Evolutionary conservation across 2,329 filamentous ascomycete species (phyloP), one percentile per base, ranked within the genome.

Genomic region (Lachnellula arida): DNA sequence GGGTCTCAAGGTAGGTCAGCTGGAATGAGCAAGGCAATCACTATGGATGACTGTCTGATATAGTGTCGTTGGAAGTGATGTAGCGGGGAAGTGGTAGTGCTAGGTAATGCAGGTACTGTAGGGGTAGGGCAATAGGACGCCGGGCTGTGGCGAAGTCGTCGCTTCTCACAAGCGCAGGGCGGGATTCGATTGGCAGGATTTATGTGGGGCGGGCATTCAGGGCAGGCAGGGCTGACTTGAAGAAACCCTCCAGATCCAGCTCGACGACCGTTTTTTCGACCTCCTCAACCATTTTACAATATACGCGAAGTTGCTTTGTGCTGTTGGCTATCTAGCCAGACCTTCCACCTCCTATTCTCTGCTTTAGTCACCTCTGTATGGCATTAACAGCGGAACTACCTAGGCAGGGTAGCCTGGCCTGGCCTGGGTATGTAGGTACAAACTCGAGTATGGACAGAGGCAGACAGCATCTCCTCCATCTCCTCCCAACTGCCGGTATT

Each of bases 1-100:
- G 6, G 53, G 54, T 39, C 54, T 37, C 35, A 46, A 23, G 47
- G 34, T 14, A 28, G 23, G 51, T 12, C 42, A 42, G 49, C 49
- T 49, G 25, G 49, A 37, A 43, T 37, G 47, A 52, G 11, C 22
- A 52, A 56, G 54, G 54, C 54, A 56, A 25, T 51, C 51, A 54
- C 34, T 14, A 5, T 39, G 22, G 28, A 39, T 25, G 22, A 42
- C 42, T 44, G 32, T 39, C n/a, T 19, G 14, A 19, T 52, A 46
- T 49, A 32, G 40, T 32, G 42, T 51, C 19, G 44, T 58, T 49
- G 44, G 55, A 34, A 43, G 39, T 37, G 25, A 22, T 17, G 12
- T 48, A 39, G 42, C 14, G 40, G 23, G 32, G 51, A 35, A 40
- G 44, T 49, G 34, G 37, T 34, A 42, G 22, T 28, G 42, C 23